Conservation (phyloP, 352 stramenopile genomes). For the Blastocystis hominis region DNA sequence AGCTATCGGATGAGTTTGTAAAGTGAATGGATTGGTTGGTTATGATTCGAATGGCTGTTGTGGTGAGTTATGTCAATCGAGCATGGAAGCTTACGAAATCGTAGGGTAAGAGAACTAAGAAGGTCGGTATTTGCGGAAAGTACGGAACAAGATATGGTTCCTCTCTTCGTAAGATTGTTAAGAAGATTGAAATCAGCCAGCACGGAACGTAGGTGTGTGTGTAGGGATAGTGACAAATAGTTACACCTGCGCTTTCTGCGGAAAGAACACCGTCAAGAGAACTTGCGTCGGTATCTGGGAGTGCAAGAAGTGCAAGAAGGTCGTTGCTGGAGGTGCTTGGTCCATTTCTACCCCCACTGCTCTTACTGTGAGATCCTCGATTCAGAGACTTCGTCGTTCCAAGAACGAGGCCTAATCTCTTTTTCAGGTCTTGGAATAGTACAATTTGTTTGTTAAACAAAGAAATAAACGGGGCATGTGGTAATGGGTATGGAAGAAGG, state of each 20-base stretch:
- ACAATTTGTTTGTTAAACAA: constrained; percentile 47
- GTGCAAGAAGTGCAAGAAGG: constrained; percentile 94
- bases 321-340: constrained; percentile 91
- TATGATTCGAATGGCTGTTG: neutral
- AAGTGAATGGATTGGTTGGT: neutral
- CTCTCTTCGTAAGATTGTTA: constrained; percentile 98
- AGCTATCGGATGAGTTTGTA: neutral
- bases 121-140: constrained; percentile 99
- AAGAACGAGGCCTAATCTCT: constrained; percentile 53
- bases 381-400: constrained; percentile 81
- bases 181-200: constrained; percentile 99
- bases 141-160: constrained; percentile 99
- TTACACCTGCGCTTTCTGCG: constrained; percentile 88
- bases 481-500: neutral
- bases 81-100: neutral
- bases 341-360: constrained; percentile 89
- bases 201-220: constrained; percentile 66
- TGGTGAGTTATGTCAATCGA: neutral
- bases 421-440: constrained; percentile 57
- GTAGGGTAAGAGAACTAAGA: constrained; percentile 97
- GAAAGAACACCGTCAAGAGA: constrained; percentile 83
- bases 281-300: constrained; percentile 91
- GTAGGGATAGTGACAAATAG: neutral
- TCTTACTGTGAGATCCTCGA: constrained; percentile 88
- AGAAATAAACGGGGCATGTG: neutral